A percentile compares a stretch with the other conserved stretches of the same genome.
phyloP scores from a whole-genome alignment of 1,139 yeast genomes.

The Hemisphaericaspora xylofermentans region DNA sequence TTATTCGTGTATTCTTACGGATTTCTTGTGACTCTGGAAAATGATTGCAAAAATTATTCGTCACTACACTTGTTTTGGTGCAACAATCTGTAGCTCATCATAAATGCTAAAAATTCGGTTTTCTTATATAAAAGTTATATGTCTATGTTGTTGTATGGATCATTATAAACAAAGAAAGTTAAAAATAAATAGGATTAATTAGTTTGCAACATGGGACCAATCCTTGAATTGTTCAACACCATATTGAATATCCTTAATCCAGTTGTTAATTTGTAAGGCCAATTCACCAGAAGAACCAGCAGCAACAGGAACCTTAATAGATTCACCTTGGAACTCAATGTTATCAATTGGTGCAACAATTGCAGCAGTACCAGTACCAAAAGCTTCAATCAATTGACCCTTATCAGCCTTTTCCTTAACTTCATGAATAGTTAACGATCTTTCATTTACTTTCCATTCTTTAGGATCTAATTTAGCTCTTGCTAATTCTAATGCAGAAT shows the following conservation, averaged over 20 bases:
- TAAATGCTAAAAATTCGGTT: too few species aligned
- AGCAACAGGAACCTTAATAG: conserved; percentile 72
- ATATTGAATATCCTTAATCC: conserved; percentile 90
- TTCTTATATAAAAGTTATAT: not conserved
- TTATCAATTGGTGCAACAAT: conserved; percentile 90
- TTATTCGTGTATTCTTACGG: too few species aligned
- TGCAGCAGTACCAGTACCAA: conserved; percentile 98
- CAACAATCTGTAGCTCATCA: too few species aligned
- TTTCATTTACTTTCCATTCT: conserved; percentile 80
- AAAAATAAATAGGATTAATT: not conserved
- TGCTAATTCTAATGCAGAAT: conserved; percentile 75
- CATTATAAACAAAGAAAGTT: not conserved
- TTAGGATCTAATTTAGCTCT: conserved; percentile 67
- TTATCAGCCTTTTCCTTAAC: conserved; percentile 71
- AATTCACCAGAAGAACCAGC: conserved; percentile 82
- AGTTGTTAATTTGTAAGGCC: conserved; percentile 70
- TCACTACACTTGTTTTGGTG: too few species aligned
- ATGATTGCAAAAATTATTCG: too few species aligned
- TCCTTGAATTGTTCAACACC: conserved; percentile 69
- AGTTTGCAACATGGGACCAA: conserved; percentile 54
- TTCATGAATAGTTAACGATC: conserved; percentile 79
- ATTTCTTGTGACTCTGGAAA: too few species aligned
- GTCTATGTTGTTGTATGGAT: too few species aligned
- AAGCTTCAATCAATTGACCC: conserved; percentile 89
- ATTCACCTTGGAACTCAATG: conserved; percentile 75